phyloP scores from a whole-genome alignment of 441 rosid genomes.

The Manihot esculenta region DNA sequence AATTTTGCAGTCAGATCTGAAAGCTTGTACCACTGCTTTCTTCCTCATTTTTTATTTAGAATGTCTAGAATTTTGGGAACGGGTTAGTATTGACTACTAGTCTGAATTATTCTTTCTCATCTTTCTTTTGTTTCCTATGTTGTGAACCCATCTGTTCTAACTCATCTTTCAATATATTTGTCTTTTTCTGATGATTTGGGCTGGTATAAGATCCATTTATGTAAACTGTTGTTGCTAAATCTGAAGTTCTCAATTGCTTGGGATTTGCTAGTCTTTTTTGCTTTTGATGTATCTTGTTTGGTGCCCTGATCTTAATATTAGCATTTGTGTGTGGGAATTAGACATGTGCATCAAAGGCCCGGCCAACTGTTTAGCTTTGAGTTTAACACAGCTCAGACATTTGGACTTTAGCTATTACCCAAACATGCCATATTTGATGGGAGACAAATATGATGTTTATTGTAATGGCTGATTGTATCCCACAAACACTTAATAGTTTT shows the following conservation, averaged over 20 bases:
- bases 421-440: too few relatives aligned
- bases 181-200: not conserved
- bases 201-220: not conserved
- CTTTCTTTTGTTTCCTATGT: not conserved
- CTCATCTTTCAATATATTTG: not conserved
- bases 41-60: not conserved
- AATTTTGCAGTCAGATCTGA: conserved; percentile 4
- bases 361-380: too few relatives aligned
- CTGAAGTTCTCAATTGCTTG: conserved; percentile 5
- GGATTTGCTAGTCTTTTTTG: not conserved
- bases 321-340: not conserved
- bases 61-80: not conserved
- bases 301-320: not conserved
- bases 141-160: not conserved
- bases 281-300: not conserved
- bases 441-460: too few relatives aligned
- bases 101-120: not conserved
- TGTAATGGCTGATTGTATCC: too few relatives aligned
- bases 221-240: not conserved
- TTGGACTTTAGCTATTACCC: too few relatives aligned
- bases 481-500: too few relatives aligned
- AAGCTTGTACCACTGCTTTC: not conserved
- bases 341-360: too few relatives aligned
- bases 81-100: not conserved
- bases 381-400: too few relatives aligned